Percentiles rank a stretch among this genome's conserved stretches.
Conservation (phyloP, 2,329 filamentous ascomycete species). For the Capronia epimyces region DNA sequence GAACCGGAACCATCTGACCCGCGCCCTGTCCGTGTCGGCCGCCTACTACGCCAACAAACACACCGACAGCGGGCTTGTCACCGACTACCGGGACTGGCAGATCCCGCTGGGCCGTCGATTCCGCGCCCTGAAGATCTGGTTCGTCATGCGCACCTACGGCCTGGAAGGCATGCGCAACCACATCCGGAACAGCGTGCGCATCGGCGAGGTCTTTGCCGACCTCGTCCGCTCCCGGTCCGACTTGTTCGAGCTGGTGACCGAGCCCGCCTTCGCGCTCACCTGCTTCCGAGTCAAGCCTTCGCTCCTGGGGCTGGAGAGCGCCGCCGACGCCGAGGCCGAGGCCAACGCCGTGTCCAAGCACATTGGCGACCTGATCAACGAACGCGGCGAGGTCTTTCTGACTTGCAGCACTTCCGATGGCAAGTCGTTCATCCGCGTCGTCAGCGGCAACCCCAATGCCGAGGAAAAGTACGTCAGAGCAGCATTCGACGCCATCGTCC, state of each 20-base stretch:
- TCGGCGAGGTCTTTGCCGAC: conserved; percentile 65
- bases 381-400: conserved; percentile 70
- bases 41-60: conserved; percentile 77
- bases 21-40: conserved; percentile 71
- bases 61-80: conserved; percentile 76
- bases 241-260: conserved; percentile 69
- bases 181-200: conserved; percentile 60
- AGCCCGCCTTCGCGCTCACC: conserved; percentile 71
- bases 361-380: conserved; percentile 70
- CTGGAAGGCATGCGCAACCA: conserved; percentile 68
- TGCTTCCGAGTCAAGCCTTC: conserved; percentile 62
- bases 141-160: conserved; percentile 79
- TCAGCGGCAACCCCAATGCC: conserved; percentile 64
- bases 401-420: conserved; percentile 70
- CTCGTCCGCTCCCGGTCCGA: conserved; percentile 56
- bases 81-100: conserved; percentile 96
- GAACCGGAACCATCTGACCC: conserved; percentile 67
- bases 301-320: conserved; percentile 5
- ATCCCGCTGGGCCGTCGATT: conserved; percentile 88
- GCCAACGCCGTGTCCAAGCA: conserved; percentile 65
- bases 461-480: conserved; percentile 67
- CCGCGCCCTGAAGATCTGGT: conserved; percentile 89
- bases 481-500: conserved; percentile 69
- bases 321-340: conserved; percentile 35
- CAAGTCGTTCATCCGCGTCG: conserved; percentile 72